Percentiles rank a stretch among this genome's conserved stretches.
phyloP scores from a whole-genome alignment of 2,329 filamentous ascomycete genomes.

The Fusarium begoniae region DNA sequence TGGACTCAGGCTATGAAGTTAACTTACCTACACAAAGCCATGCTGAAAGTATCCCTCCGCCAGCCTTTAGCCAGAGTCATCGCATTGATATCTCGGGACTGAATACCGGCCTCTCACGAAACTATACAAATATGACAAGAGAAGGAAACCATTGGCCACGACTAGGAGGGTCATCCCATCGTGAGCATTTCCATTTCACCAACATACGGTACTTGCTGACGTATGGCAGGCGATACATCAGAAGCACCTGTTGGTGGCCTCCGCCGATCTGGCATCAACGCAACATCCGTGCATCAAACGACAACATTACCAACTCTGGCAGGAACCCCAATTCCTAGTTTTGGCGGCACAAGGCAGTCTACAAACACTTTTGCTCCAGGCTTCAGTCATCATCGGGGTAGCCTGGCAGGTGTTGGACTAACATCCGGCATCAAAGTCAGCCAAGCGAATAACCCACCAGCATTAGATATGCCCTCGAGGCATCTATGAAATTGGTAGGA shows the following conservation, averaged over 20 bases:
- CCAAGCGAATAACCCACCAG: constrained; percentile 34
- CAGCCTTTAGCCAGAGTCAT: constrained; percentile 20
- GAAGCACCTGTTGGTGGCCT: constrained; percentile 4
- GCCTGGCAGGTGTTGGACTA: constrained; percentile 42
- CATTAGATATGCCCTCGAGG: constrained; percentile 20
- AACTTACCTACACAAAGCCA: not conserved
- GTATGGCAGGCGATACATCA: constrained; percentile 10
- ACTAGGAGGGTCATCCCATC: constrained; percentile 8
- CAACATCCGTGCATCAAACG: constrained; percentile 7
- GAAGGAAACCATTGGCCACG: constrained; percentile 33
- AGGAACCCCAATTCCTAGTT: constrained; percentile 9
- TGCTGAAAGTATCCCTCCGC: not conserved
- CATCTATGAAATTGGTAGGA: constrained; percentile 5
- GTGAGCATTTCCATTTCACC: constrained; percentile 16
- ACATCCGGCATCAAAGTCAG: constrained; percentile 46
- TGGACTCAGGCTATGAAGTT: constrained; percentile 3
- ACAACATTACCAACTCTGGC: constrained; percentile 5
- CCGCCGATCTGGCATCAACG: constrained; percentile 16
- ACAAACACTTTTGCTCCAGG: constrained; percentile 13
- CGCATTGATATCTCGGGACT: constrained; percentile 32
- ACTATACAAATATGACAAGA: constrained; percentile 7
- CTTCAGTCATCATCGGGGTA: constrained; percentile 34
- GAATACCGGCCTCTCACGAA: constrained; percentile 23
- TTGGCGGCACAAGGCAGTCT: constrained; percentile 11
- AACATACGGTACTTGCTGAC: constrained; percentile 4